Evolutionary conservation across 2,329 filamentous ascomycete genomes (phyloP).

Genomic region (Fusarium fracticaudum): DNA sequence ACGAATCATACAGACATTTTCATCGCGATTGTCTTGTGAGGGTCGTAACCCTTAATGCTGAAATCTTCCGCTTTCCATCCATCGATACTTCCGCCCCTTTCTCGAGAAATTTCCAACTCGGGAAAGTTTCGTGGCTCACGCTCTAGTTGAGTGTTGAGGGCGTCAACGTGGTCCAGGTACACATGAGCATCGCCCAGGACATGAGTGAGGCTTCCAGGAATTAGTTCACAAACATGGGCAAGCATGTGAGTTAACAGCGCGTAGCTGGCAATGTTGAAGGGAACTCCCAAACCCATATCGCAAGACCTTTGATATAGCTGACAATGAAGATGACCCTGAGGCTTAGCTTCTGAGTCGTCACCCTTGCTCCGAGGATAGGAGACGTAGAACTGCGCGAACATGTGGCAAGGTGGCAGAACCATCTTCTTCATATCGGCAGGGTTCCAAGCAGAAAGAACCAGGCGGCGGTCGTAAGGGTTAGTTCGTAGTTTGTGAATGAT

Average conservation of each 20-base stretch:
- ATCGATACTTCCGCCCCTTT: slow-evolving; percentile 80
- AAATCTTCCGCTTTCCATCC: slow-evolving; percentile 92
- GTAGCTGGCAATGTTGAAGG: slow-evolving; percentile 97
- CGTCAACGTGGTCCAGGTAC: slow-evolving; percentile 91
- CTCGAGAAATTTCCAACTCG: slow-evolving; percentile 74
- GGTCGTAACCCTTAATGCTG: slow-evolving; percentile 85
- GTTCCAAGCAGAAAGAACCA: slow-evolving; percentile 96
- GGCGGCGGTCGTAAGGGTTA: slow-evolving; percentile 87
- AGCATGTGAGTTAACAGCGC: slow-evolving; percentile 95
- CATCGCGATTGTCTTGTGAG: slow-evolving; percentile 93
- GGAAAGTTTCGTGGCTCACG: slow-evolving; percentile 86
- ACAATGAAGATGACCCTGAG: slow-evolving; percentile 80
- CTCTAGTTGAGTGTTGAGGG: slow-evolving; percentile 80
- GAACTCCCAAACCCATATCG: slow-evolving; percentile 96
- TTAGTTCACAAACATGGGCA: slow-evolving; percentile 83
- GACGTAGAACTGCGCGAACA: slow-evolving; percentile 98
- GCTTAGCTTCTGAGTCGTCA: slow-evolving; percentile 49
- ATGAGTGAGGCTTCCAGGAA: slow-evolving; percentile 89
- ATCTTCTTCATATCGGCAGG: slow-evolving; percentile 85
- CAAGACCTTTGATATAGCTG: slow-evolving; percentile 93
- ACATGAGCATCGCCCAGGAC: slow-evolving; percentile 99
- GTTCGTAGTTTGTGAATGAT: slow-evolving; percentile 87
- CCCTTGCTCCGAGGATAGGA: slow-evolving; percentile 66
- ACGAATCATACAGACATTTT: slow-evolving; percentile 84
- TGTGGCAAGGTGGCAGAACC: slow-evolving; percentile 94